Evolutionary conservation across 2,329 filamentous ascomycete species (phyloP).

Genomic region (Teratosphaeria destructans): DNA sequence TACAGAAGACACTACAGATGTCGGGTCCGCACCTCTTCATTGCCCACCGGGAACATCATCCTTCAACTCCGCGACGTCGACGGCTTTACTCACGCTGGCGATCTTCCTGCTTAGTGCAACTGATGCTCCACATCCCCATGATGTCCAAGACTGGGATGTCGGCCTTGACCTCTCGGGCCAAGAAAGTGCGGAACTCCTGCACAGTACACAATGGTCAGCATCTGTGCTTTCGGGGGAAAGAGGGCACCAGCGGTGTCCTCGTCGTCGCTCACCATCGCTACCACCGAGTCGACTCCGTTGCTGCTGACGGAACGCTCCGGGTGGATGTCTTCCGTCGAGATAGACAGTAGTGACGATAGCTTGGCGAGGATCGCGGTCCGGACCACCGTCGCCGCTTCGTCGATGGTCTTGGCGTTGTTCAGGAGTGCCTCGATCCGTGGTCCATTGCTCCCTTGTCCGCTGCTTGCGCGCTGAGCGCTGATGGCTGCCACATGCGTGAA

Average conservation of each 20-base stretch:
- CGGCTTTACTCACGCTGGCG: neutral
- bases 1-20: too few species aligned
- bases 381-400: neutral
- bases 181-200: slow-evolving; percentile 9
- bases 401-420: neutral
- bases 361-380: neutral
- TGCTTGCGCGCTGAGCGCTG: neutral
- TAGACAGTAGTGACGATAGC: neutral
- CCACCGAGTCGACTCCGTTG: slow-evolving; percentile 25
- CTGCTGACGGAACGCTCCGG: neutral
- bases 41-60: neutral
- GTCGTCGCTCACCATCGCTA: slow-evolving; percentile 16
- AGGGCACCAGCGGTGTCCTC: neutral
- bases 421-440: neutral
- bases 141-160: neutral
- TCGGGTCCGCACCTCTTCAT: neutral
- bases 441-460: neutral
- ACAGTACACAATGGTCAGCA: neutral
- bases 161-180: neutral
- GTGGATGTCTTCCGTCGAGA: slow-evolving; percentile 4
- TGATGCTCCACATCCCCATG: neutral
- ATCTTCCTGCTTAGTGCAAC: neutral
- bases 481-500: neutral
- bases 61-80: neutral
- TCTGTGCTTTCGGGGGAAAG: neutral